Percentiles rank a stretch among this genome's conserved stretches.
These are phyloP conservation scores for Pachysandra terminalis DNA, from an alignment of 164 flowering plant species.

Conservation along the genomic window DNA sequence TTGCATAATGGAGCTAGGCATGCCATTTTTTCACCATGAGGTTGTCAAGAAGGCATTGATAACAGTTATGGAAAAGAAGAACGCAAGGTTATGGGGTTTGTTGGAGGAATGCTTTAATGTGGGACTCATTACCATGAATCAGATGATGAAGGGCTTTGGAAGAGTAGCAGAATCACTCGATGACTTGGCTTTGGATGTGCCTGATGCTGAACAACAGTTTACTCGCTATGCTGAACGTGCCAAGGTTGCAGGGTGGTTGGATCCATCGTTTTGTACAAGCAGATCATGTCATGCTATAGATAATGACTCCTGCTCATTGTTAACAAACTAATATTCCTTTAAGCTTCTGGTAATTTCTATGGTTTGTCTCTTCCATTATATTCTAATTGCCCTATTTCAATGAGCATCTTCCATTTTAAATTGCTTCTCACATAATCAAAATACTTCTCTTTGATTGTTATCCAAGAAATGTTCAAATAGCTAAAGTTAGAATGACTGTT, in stretches of 20 bases:
- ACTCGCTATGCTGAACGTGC: conserved; percentile 38
- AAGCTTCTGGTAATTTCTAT: not conserved
- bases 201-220: conserved; percentile 55
- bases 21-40: conserved; percentile 87
- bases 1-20: conserved; percentile 67
- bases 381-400: not conserved
- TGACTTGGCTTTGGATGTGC: conserved; percentile 70
- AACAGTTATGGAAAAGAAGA: conserved; percentile 51
- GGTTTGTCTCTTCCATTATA: not conserved
- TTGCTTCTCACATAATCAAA: not conserved
- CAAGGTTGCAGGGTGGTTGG: conserved; percentile 53
- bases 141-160: conserved; percentile 68
- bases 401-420: not conserved
- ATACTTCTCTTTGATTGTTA: not conserved
- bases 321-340: not conserved
- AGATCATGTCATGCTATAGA: conserved; percentile 18
- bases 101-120: conserved; percentile 40
- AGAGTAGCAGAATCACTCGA: conserved; percentile 61
- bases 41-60: conserved; percentile 77
- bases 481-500: not conserved
- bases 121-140: conserved; percentile 58
- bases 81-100: conserved; percentile 49
- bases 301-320: conserved; percentile 31
- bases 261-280: conserved; percentile 33
- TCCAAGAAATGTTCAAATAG: not conserved